phyloP scores from a whole-genome alignment of 2,329 filamentous ascomycete species.

The Nemania diffusa region DNA sequence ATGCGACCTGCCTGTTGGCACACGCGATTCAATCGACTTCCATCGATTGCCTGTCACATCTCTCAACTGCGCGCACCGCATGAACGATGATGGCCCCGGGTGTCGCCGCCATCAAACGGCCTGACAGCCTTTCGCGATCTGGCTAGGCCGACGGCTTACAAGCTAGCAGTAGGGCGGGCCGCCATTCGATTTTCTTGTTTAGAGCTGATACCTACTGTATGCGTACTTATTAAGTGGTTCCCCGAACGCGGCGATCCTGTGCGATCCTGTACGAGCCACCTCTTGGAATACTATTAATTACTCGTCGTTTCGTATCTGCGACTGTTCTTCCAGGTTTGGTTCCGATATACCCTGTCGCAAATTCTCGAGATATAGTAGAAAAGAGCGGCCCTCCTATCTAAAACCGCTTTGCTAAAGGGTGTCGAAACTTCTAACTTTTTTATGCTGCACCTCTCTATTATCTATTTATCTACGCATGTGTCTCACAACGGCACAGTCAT shows the following conservation, averaged over 20 bases:
- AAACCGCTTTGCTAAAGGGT: neutral
- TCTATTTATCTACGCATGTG: no score
- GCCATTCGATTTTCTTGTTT: constrained; percentile 6
- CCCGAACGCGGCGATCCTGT: constrained; percentile 21
- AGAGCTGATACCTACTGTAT: constrained; percentile 7
- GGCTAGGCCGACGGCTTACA: neutral
- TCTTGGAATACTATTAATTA: neutral
- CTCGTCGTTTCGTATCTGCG: neutral
- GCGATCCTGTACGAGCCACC: neutral
- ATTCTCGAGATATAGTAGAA: neutral
- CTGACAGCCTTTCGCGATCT: constrained; percentile 9
- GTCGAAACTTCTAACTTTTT: neutral
- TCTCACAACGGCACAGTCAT: constrained; percentile 14
- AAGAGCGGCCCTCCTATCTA: neutral
- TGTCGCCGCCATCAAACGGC: constrained; percentile 24
- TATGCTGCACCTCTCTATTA: neutral
- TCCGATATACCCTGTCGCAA: constrained; percentile 11
- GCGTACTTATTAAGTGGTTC: constrained; percentile 17
- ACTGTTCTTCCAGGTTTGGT: constrained; percentile 1
- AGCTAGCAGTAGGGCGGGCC: constrained; percentile 12
- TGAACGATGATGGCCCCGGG: constrained; percentile 7
- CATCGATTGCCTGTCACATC: no score
- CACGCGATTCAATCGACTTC: neutral
- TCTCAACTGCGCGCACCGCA: neutral
- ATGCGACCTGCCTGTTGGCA: constrained; percentile 7